Percentiles rank a stretch among this genome's conserved stretches.
These are phyloP conservation scores for Blastobotrys aristatus DNA, from an alignment of 1,139 yeast genomes.

Conservation along the genomic window DNA sequence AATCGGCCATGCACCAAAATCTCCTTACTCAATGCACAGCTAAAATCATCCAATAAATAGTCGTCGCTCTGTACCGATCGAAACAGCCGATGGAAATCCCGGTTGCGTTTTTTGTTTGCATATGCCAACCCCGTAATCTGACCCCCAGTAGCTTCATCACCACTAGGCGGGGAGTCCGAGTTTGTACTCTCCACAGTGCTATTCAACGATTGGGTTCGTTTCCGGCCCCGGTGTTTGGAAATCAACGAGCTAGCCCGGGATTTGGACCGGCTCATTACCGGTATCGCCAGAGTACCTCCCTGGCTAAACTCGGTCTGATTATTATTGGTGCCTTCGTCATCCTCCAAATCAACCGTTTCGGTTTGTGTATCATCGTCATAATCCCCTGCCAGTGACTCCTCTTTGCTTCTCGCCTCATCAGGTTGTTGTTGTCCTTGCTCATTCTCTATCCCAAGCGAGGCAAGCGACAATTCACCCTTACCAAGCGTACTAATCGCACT, in stretches of 20 bases:
- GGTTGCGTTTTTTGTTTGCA: slow-evolving; percentile 66
- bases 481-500: slow-evolving; percentile 58
- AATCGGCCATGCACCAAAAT: slow-evolving; percentile 87
- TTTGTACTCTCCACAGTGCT: background rate
- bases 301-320: slow-evolving; percentile 13
- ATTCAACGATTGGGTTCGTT: slow-evolving; percentile 7
- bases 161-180: background rate
- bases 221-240: slow-evolving; percentile 7
- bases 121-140: slow-evolving; percentile 37
- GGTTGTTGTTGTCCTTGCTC: slow-evolving; percentile 3
- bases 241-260: slow-evolving; percentile 16
- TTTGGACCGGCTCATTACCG: slow-evolving; percentile 16
- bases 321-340: background rate
- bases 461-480: slow-evolving; percentile 61
- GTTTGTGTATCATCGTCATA: background rate
- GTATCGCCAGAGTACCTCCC: slow-evolving; percentile 15
- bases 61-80: slow-evolving; percentile 65
- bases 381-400: background rate
- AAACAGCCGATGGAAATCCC: slow-evolving; percentile 76
- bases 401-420: background rate
- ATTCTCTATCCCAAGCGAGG: slow-evolving; percentile 43
- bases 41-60: slow-evolving; percentile 72
- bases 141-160: background rate
- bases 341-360: slow-evolving; percentile 1
- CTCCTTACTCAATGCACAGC: slow-evolving; percentile 86